phyloP scores from a whole-genome alignment of 176 grass and related monocot genomes.

The Canna indica region DNA sequence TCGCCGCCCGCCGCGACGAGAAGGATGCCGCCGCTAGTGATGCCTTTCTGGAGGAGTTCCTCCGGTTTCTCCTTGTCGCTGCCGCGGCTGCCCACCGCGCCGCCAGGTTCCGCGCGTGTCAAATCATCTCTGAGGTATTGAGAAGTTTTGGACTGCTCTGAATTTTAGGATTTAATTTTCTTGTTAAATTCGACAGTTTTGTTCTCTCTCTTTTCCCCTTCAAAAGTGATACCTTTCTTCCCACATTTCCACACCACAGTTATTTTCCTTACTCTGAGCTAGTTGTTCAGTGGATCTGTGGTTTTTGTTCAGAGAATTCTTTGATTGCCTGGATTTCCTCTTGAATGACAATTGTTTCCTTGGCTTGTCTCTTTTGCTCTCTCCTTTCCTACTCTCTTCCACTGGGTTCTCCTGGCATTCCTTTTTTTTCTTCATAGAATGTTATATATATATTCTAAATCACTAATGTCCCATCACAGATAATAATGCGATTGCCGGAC shows the following conservation, averaged over 20 bases:
- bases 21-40: conserved; percentile 7
- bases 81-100: conserved; percentile 42
- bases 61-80: conserved; percentile 49
- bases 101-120: conserved; percentile 56
- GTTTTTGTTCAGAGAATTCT: not conserved
- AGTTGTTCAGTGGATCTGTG: not conserved
- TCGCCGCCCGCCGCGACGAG: conserved; percentile 27
- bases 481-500: conserved; percentile 64
- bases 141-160: not conserved
- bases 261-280: not conserved
- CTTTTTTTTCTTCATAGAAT: not conserved
- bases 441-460: not conserved
- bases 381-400: not conserved
- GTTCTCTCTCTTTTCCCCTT: not conserved
- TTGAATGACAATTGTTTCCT: too few species aligned
- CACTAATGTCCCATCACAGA: conserved; percentile 31
- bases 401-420: not conserved
- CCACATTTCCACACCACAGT: too few species aligned
- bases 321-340: too few species aligned
- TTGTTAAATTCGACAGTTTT: not conserved
- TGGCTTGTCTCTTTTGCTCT: not conserved
- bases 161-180: not conserved
- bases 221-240: not conserved
- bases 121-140: conserved; percentile 69
- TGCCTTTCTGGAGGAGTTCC: conserved; percentile 68